These are phyloP conservation scores for Stachybotrys chartarum DNA, from an alignment of 2,329 filamentous ascomycete species.

Conservation along the genomic window DNA sequence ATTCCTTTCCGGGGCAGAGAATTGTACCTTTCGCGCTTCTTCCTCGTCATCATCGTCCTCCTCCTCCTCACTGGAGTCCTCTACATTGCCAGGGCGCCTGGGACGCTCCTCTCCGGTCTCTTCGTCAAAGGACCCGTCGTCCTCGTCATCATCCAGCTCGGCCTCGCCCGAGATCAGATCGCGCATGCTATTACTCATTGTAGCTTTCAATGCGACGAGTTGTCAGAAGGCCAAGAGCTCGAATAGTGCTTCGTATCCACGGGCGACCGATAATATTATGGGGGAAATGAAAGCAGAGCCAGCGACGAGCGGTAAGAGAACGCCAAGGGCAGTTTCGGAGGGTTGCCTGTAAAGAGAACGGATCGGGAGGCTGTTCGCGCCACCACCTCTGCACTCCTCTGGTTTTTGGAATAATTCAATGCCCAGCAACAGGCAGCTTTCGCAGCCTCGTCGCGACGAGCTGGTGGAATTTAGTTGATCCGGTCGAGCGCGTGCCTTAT, in stretches of 20 bases:
- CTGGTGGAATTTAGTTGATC: neutral
- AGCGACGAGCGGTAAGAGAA: neutral
- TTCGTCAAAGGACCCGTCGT: constrained; percentile 77
- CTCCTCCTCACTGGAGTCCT: constrained; percentile 88
- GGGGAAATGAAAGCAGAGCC: no score
- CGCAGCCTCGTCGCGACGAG: neutral
- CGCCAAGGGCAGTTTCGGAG: neutral
- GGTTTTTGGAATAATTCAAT: neutral
- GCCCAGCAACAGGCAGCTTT: neutral
- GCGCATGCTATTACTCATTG: constrained; percentile 58
- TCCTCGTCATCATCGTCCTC: constrained; percentile 90
- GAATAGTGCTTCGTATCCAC: no score
- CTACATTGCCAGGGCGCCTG: constrained; percentile 38
- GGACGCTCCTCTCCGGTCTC: constrained; percentile 55
- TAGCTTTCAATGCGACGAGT: constrained; percentile 15
- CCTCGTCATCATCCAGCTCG: constrained; percentile 77
- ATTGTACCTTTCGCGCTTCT: constrained; percentile 61
- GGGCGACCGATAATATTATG: no score
- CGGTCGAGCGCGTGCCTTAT: neutral
- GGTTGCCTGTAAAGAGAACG: neutral
- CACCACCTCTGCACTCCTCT: neutral
- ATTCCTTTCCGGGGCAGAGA: constrained; percentile 2
- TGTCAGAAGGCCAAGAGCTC: no score
- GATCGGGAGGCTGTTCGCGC: neutral
- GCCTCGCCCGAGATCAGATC: constrained; percentile 81